A percentile compares a stretch with the other conserved stretches of the same genome.
phyloP scores from a whole-genome alignment of 164 flowering plant species.

The Tinospora cordifolia region DNA sequence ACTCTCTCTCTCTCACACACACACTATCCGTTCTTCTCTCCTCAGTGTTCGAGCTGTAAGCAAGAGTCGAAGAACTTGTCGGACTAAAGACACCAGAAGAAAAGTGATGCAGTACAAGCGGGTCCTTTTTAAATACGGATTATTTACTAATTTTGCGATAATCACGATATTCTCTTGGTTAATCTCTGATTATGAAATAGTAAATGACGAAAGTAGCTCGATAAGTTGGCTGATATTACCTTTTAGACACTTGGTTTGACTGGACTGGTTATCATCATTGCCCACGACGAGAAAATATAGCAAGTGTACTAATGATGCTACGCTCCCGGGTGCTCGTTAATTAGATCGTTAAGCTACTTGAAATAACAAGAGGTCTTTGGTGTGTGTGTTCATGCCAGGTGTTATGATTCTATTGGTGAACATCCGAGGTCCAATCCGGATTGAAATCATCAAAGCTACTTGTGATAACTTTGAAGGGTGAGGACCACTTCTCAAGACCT shows the following conservation, averaged over 20 bases:
- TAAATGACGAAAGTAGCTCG: background rate
- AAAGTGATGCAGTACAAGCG: too few relatives aligned
- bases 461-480: too few relatives aligned
- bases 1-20: background rate
- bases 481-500: too few relatives aligned
- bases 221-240: background rate
- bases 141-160: too few relatives aligned
- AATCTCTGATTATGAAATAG: too few relatives aligned
- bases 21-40: too few relatives aligned
- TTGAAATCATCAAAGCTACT: too few relatives aligned
- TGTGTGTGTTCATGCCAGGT: background rate
- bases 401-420: background rate
- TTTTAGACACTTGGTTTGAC: background rate
- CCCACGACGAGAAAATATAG: background rate
- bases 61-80: background rate
- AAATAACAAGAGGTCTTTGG: background rate
- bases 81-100: background rate
- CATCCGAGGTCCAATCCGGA: too few relatives aligned
- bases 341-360: background rate
- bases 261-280: background rate
- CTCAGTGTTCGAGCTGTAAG: background rate
- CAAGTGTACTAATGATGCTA: background rate
- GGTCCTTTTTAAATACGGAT: too few relatives aligned
- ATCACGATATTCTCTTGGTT: too few relatives aligned
- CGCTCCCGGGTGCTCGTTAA: background rate